Percentiles rank a stretch among this genome's conserved stretches.
These are phyloP conservation scores for Eimeria praecox DNA, from an alignment of 169 alveolate species.

Conservation along the genomic window DNA sequence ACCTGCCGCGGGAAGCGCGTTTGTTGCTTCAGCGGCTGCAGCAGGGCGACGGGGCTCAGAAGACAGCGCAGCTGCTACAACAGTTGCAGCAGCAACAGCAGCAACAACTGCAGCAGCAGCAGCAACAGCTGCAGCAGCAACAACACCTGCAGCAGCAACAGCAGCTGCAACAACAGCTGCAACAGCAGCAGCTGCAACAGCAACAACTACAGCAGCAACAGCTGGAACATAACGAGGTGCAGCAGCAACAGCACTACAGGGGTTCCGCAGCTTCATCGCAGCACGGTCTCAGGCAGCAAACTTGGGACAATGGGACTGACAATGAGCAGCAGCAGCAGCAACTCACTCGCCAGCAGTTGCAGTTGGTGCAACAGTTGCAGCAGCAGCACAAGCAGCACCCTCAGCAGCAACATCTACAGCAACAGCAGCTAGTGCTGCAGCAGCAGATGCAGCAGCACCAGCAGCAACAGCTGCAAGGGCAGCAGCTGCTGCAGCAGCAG, in stretches of 20 bases:
- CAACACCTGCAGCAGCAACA: slow-evolving; percentile 13
- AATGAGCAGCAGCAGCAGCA: slow-evolving; percentile 65
- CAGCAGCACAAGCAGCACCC: slow-evolving; percentile 28
- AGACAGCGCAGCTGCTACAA: slow-evolving; percentile 69
- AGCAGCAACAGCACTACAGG: slow-evolving; percentile 47
- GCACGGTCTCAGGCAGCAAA: slow-evolving; percentile 31
- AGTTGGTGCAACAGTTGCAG: slow-evolving; percentile 59
- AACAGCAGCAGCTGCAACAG: neutral
- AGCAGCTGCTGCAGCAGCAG: slow-evolving; percentile 32
- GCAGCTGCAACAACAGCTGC: slow-evolving; percentile 9
- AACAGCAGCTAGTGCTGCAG: slow-evolving; percentile 49
- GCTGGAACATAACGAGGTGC: slow-evolving; percentile 45
- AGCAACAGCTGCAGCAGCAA: slow-evolving; percentile 40
- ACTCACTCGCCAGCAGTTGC: slow-evolving; percentile 63
- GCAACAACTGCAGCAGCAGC: slow-evolving; percentile 41
- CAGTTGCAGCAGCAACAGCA: slow-evolving; percentile 72
- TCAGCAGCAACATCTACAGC: slow-evolving; percentile 61
- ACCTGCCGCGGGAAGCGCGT: slow-evolving; percentile 36
- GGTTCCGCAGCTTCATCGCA: slow-evolving; percentile 40
- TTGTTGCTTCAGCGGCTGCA: slow-evolving; percentile 69
- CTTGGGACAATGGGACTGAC: slow-evolving; percentile 37
- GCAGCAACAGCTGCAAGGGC: slow-evolving; percentile 36
- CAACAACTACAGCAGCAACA: neutral
- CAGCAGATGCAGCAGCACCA: slow-evolving; percentile 1
- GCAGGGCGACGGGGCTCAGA: slow-evolving; percentile 63